Base-by-base conservation (phyloP, 768 basidiomycete species). In the Rickenella mellea region DNA sequence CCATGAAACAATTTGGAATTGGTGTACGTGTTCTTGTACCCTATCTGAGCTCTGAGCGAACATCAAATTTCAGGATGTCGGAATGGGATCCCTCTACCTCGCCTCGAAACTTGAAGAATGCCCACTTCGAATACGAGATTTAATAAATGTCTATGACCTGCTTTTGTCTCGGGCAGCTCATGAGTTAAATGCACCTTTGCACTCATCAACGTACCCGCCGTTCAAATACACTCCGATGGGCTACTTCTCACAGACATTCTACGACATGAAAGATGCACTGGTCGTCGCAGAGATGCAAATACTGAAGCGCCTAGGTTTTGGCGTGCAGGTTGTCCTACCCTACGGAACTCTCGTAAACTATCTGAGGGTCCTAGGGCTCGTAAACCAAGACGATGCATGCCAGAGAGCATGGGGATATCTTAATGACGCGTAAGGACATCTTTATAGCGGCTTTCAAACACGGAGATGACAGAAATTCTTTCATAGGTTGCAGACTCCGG, bases 201-300 rank as follows among this genome's bases (percentile, higher is more conserved):
- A n/a, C n/a, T 44, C 50, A 12, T 48, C 49, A 14, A 48, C 49
- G 6, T 39, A 53, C 17, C 48, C 49, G 20, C 54, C 57, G 14
- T 66, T 86, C 64, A 71, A 71, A 52, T 90, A 92, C 61, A 62
- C 71, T 2, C 83, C 89, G 10, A 93, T 91, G 87, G 80, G 84
- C 14, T 93, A 91, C 63, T 92, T 88, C 58, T 80, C 86, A 11
- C 74, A 73, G 53, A 81, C 79, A 2, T 98, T 94, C 55, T 97
- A 97, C 66, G 88, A 93, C 48, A 71, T 90, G 60, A 97, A 94
- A 56, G 96, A 99, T 55, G 82, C 86, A 6, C 68, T 97, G 38
- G 90, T 97, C 17, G 83, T 93, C 11, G 80, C 85, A 2, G 96
- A 99, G 62, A 98, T 98, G 90, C 96, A 99, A 58, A 75, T 98